Evolutionary conservation across 164 flowering plant species (phyloP), one percentile per base, ranked within the genome.

Genomic region (Annona cherimola): DNA sequence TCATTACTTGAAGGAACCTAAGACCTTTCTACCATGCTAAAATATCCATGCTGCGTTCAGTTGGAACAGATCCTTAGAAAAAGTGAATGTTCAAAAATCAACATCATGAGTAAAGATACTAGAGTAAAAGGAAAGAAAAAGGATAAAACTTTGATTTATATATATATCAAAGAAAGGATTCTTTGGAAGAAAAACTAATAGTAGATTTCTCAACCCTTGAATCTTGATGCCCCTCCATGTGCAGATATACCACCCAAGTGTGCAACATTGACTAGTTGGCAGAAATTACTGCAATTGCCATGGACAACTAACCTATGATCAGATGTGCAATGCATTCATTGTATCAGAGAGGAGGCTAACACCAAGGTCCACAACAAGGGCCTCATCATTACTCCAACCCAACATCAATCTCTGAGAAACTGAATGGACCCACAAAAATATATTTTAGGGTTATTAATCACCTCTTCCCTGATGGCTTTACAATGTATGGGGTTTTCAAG

Each of bases 41-140:
- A 81, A 88, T 78, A 73, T 93, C 97, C 96, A 88, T 91, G 97
- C 99, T 95, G 99, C 99, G 98, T 90, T 89, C 94, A 95, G 89
- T 84, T 93, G 89, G 92, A 91, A 92, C 83, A 91, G 89, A 89
- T 86, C 99, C 99, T 95, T 95, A 95, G 98, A 86, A 85, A 80
- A 88, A 83, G 92, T 84, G 85, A 91, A 89, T 88, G 77, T 86
- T 84, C 83, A 86, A 83, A 74, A 84, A 93, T 95, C 98, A 93
- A 95, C 85, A 85, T 74, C 87, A 77, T 72, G 83, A 74, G 81
- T 6, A 73, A 57, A 45, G 5, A n/a, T 11, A 20, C 1, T 16
- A 61, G n/a, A 61, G 5, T 16, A 61, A 18, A 61, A 61, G n/a
- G 35, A 66, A 66, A 42, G 68, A 66, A 12, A 42, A 42, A 12